A percentile compares a stretch with the other conserved stretches of the same genome.
Evolutionary conservation across 768 basidiomycete genomes (phyloP).

Genomic region (Asterophora lycoperdoides): DNA sequence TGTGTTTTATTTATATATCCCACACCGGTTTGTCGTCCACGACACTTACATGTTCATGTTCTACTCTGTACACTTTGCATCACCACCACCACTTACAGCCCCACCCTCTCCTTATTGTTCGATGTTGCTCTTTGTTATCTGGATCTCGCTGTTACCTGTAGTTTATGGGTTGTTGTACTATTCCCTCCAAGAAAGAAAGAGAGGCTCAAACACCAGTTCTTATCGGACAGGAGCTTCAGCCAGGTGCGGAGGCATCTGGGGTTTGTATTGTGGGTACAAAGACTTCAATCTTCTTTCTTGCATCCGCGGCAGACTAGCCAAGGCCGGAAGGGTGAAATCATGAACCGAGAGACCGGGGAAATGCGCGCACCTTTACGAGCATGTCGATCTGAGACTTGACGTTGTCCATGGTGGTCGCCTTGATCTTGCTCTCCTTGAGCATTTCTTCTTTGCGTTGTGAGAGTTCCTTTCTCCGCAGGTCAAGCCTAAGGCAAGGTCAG

Average conservation of each 20-base stretch:
- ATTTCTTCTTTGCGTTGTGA: slow-evolving; percentile 69
- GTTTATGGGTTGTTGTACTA: slow-evolving; percentile 17
- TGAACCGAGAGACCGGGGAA: not conserved
- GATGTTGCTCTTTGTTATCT: not conserved
- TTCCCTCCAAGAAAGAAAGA: slow-evolving; percentile 8
- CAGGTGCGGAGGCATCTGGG: slow-evolving; percentile 13
- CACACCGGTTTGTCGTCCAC: slow-evolving; percentile 6
- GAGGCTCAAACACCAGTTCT: slow-evolving; percentile 5
- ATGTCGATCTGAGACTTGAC: slow-evolving; percentile 76
- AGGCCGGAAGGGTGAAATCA: slow-evolving; percentile 11
- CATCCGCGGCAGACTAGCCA: slow-evolving; percentile 60
- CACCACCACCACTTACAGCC: slow-evolving; percentile 4
- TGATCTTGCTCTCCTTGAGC: slow-evolving; percentile 74
- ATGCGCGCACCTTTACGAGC: slow-evolving; percentile 58
- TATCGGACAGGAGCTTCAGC: slow-evolving; percentile 7
- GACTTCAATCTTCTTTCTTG: slow-evolving; percentile 73
- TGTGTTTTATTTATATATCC: slow-evolving; percentile 18
- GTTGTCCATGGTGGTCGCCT: slow-evolving; percentile 66
- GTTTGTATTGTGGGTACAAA: slow-evolving; percentile 46
- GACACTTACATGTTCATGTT: not conserved
- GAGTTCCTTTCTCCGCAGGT: slow-evolving; percentile 66
- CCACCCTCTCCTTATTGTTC: slow-evolving; percentile 7
- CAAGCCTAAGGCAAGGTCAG: slow-evolving; percentile 46
- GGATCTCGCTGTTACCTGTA: slow-evolving; percentile 18
- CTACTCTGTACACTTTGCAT: slow-evolving; percentile 12